Base-by-base conservation (phyloP, 352 stramenopile genomes). In the Phytophthora idaei region DNA sequence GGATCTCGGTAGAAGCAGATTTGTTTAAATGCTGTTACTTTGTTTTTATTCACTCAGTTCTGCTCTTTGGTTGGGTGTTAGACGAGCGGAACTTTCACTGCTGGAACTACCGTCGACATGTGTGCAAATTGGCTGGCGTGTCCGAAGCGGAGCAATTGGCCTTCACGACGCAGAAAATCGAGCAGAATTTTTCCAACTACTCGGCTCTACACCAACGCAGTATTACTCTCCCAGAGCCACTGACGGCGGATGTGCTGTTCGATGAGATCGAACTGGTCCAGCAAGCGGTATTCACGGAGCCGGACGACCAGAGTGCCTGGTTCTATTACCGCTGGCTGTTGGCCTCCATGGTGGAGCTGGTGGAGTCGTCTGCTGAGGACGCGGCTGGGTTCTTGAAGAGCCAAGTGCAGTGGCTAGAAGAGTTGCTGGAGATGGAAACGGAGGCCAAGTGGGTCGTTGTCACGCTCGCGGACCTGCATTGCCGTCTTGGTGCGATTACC, bases 41-140 rank as follows among this genome's bases (percentile, higher is more conserved):
- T 52, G 21, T 0, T 21, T 21, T 21, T 21, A 21, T 0, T 21
- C 21, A 3, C 95, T 85, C 10, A 36, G 8, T 45, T 39, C 67
- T 62, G 21, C 21, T 21, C 21, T 63, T 79, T 32, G 4, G 21
- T 4, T 7, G 6, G 11, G 31, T 90, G 96, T 39, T 46, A 55
- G 98, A 99, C 77, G 96, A 99, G 61, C 87, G 98, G 37, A 99
- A 99, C 69, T 99, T 99, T 73, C 98, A 99, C 75, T 99, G 97
- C 75, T 99, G 97, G 96, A 99, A 99, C 72, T 99, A 99, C 76
- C 95, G 86, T 25, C 84, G 84, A 32, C 76, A 92, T 67, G 81
- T 94, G 25, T 86, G 83, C 55, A 77, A 82, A 17, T 67, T 89
- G 49, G 79, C 81, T 5, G 76, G 76, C 21, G 58, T 85, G 3